Percentiles rank a stretch among this genome's conserved stretches.
phyloP scores from a whole-genome alignment of 176 grass and related monocot species.

The Avena eriantha region DNA sequence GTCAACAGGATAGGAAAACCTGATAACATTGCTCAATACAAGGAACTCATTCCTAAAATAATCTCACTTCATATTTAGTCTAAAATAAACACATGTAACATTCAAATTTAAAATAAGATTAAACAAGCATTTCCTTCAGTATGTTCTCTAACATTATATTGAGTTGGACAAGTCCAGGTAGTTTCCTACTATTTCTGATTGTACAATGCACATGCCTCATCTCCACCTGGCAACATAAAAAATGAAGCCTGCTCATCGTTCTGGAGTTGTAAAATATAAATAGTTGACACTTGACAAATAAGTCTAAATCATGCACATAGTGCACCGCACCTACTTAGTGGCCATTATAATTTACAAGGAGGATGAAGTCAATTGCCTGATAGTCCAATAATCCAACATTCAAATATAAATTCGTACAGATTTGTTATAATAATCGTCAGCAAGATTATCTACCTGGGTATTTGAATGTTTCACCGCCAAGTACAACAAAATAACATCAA shows the following conservation, averaged over 20 bases:
- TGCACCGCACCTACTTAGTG: neutral
- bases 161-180: neutral
- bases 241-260: neutral
- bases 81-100: neutral
- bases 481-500: constrained; percentile 31
- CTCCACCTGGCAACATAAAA: neutral
- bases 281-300: constrained; percentile 7
- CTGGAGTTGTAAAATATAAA: neutral
- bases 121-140: neutral
- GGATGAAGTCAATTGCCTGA: neutral
- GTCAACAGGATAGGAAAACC: neutral
- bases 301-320: neutral
- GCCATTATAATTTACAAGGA: neutral
- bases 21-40: neutral
- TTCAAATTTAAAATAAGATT: neutral
- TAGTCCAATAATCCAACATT: constrained; percentile 15
- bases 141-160: constrained; percentile 4
- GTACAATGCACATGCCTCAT: neutral
- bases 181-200: constrained; percentile 22
- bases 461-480: neutral
- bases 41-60: constrained; percentile 7
- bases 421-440: constrained; percentile 5
- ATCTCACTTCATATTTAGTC: neutral
- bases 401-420: neutral
- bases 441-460: neutral